These are phyloP conservation scores for Akanthomyces uredinophilus DNA, from an alignment of 2,329 filamentous ascomycete species.

Conservation along the genomic window DNA sequence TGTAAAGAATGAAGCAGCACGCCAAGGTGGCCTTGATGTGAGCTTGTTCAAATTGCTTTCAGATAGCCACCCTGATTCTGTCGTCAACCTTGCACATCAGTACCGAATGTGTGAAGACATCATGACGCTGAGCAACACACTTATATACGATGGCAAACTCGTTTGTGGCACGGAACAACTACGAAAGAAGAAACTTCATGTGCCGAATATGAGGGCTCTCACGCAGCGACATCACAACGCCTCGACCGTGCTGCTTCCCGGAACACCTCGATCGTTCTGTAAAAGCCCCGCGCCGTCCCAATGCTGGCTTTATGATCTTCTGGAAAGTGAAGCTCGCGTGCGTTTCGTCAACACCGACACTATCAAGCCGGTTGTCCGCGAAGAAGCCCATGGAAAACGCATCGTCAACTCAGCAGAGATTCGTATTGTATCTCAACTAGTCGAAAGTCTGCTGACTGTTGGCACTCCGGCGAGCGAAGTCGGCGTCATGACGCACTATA, in stretches of 20 bases:
- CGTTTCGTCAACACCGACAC: slow-evolving; percentile 86
- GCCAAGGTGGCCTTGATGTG: slow-evolving; percentile 80
- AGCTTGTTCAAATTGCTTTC: slow-evolving; percentile 92
- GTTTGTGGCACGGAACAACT: slow-evolving; percentile 82
- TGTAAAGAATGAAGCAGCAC: slow-evolving; percentile 86
- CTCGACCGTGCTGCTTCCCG: slow-evolving; percentile 36
- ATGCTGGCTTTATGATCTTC: slow-evolving; percentile 74
- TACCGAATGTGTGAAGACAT: slow-evolving; percentile 98
- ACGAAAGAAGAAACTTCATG: slow-evolving; percentile 59
- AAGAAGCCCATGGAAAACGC: slow-evolving; percentile 74
- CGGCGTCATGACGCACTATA: slow-evolving; percentile 95
- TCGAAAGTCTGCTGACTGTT: slow-evolving; percentile 68
- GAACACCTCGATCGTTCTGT: slow-evolving; percentile 50
- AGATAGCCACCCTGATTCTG: slow-evolving; percentile 78
- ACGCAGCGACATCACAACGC: slow-evolving; percentile 54
- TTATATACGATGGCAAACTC: slow-evolving; percentile 87
- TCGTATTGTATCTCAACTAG: slow-evolving; percentile 70
- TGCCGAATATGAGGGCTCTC: slow-evolving; percentile 62
- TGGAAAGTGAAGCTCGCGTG: slow-evolving; percentile 68
- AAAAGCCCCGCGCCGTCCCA: slow-evolving; percentile 38
- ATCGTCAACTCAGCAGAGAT: slow-evolving; percentile 88
- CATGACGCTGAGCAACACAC: slow-evolving; percentile 85
- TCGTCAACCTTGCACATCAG: slow-evolving; percentile 89
- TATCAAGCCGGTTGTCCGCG: slow-evolving; percentile 58
- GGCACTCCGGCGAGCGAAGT: slow-evolving; percentile 74